Percentiles rank a stretch among this genome's conserved stretches.
Evolutionary conservation across 2,329 filamentous ascomycete species (phyloP).

Genomic region (Magnaporthales sp.): DNA sequence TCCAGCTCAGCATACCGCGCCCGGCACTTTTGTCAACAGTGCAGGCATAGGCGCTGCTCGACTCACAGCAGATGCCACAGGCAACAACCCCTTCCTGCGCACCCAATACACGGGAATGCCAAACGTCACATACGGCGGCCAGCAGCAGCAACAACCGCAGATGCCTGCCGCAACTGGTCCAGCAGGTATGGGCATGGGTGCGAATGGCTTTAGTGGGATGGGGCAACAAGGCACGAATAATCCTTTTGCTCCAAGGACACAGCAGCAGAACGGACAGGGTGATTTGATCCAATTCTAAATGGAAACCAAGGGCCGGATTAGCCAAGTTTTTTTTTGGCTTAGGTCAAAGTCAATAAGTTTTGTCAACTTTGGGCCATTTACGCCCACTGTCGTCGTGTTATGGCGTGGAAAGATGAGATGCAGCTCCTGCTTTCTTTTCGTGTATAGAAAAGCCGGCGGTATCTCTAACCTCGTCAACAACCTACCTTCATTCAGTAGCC

Average conservation of each 20-base stretch:
- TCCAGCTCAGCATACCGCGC: conserved; percentile 90
- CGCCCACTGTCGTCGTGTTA: background rate
- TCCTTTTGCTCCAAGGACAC: conserved; percentile 47
- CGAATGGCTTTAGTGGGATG: conserved; percentile 38
- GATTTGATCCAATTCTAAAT: conserved; percentile 56
- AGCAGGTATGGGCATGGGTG: conserved; percentile 26
- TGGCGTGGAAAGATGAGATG: background rate
- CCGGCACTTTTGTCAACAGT: conserved; percentile 93
- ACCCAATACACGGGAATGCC: conserved; percentile 77
- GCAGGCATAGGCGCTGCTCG: conserved; percentile 72
- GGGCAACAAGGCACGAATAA: conserved; percentile 36
- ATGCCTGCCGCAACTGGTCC: conserved; percentile 49
- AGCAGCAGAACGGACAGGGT: conserved; percentile 36
- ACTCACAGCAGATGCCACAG: conserved; percentile 62
- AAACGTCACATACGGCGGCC: conserved; percentile 42
- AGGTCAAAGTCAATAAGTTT: background rate
- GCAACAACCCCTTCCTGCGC: conserved; percentile 83
- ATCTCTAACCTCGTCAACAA: background rate
- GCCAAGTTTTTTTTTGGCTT: background rate
- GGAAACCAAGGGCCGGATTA: background rate
- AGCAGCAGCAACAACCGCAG: conserved; percentile 24
- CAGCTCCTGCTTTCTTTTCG: background rate
- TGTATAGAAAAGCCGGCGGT: background rate
- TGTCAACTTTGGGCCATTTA: background rate
- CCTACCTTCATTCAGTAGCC: background rate